phyloP scores from a whole-genome alignment of 371 early-diverging fungal genomes.

The Actinomucor elegans region DNA sequence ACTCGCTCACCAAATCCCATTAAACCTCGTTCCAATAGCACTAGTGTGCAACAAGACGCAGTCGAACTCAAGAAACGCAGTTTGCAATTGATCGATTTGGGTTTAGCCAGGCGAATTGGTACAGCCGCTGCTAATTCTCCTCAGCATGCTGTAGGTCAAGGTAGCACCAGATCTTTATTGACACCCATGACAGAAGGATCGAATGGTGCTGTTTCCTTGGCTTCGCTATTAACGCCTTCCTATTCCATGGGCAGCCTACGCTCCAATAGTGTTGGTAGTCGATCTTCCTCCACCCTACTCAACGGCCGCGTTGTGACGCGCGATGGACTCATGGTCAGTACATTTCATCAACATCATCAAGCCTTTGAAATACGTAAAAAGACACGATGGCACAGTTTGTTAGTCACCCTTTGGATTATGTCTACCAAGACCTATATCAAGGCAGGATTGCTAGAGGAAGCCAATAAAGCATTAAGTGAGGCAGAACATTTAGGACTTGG shows the following conservation, averaged over 20 bases:
- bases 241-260: conserved; percentile 17
- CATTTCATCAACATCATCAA: conserved; percentile 14
- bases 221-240: conserved; percentile 11
- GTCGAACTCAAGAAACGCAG: conserved; percentile 7
- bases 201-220: conserved; percentile 10
- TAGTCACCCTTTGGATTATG: conserved; percentile 54
- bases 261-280: conserved; percentile 14
- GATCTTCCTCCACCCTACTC: neutral
- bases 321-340: conserved; percentile 7
- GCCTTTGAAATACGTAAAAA: conserved; percentile 23
- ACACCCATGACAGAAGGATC: neutral
- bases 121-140: neutral
- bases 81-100: conserved; percentile 15
- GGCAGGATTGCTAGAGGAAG: conserved; percentile 60
- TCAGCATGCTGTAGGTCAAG: neutral
- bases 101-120: conserved; percentile 13
- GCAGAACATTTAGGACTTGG: conserved; percentile 56
- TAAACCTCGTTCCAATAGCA: neutral
- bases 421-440: conserved; percentile 60
- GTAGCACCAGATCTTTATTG: neutral
- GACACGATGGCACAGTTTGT: conserved; percentile 26
- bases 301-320: neutral
- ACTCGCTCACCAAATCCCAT: neutral
- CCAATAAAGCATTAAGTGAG: conserved; percentile 60
- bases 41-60: neutral